Evolutionary conservation across 352 stramenopile species (phyloP), one percentile per base, ranked within the genome.

Genomic region (Pythium volutum): DNA sequence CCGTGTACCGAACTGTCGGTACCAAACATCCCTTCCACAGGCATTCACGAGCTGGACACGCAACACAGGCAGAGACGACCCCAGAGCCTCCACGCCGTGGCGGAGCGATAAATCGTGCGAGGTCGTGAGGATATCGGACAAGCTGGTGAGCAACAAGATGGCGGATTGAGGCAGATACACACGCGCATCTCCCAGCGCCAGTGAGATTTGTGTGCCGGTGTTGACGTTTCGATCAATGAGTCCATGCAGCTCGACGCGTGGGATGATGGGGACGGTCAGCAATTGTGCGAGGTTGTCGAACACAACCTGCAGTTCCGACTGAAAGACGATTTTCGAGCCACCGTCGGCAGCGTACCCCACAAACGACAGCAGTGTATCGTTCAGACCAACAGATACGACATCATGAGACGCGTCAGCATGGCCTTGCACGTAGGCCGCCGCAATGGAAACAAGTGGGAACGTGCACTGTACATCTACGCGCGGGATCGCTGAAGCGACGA

Each of bases 261-360:
- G 77, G 18, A 93, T 59, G 36, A 93, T 75, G 4, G 81, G 84
- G 11, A 89, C 74, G 27, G 78, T 89, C 42, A 90, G 54, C 12
- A 93, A 59, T 53, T 93, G 84, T 27, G 70, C 73, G 57, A 93
- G 79, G 47, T 91, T 93, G 38, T 93, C 79, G 49, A 88, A 65
- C 22, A 77, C 77, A 11, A 88, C 67, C 67, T 89, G 76, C 16
- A 89, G 15, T 7, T 64, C 65, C 20, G 80, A 78, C 16, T 75
- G 71, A 45, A 83, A 46, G 27, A 70, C 50, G 15, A 87, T 20
- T 54, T 67, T 75, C 36, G 79, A 50, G 8, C 59, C 58, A 5
- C 18, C 52, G 16, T 58, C 42, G 14, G 62, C 63, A n/a, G 69
- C 71, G 18, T 66, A 81, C 23, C 56, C 54, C 31, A 57, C 59